Evolutionary conservation across 2,329 filamentous ascomycete genomes (phyloP).

Genomic region (Aspergillus udagawae): DNA sequence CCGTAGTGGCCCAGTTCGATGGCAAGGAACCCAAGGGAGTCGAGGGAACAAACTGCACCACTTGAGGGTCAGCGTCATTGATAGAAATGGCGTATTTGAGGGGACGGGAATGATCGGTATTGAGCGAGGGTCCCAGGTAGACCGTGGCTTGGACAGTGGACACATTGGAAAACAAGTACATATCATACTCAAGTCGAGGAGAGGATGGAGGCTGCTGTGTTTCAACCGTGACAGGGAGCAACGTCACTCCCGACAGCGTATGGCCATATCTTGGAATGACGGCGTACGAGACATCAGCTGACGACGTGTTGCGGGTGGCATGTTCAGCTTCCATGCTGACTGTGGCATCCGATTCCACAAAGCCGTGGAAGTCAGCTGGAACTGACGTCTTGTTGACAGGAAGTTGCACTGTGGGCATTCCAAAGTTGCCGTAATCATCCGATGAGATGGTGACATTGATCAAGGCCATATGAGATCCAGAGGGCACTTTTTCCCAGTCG

Average conservation of each 20-base stretch:
- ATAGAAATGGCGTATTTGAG: constrained; percentile 51
- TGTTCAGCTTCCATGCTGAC: constrained; percentile 37
- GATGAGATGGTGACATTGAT: constrained; percentile 27
- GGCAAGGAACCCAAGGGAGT: constrained; percentile 13
- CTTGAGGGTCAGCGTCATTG: constrained; percentile 36
- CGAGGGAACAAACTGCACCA: constrained; percentile 40
- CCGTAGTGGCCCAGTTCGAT: constrained; percentile 1
- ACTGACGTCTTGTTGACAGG: constrained; percentile 51
- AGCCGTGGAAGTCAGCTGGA: constrained; percentile 55
- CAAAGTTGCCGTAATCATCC: constrained; percentile 28
- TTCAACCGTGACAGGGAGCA: constrained; percentile 51
- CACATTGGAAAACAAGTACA: constrained; percentile 57
- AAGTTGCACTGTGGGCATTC: constrained; percentile 47
- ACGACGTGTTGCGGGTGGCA: constrained; percentile 16
- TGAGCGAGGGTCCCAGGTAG: constrained; percentile 44
- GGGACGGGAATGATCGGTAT: constrained; percentile 47
- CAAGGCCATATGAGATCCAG: constrained; percentile 28
- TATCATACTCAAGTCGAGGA: constrained; percentile 57
- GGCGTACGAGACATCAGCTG: constrained; percentile 44
- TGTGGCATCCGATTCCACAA: constrained; percentile 56
- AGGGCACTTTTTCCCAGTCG: constrained; percentile 51
- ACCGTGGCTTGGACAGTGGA: constrained; percentile 38
- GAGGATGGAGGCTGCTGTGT: constrained; percentile 47
- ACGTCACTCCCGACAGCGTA: constrained; percentile 55
- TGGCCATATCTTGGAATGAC: constrained; percentile 55